Evolutionary conservation across 73 alveolate species (phyloP).

Genomic region (Effrenium voratum): DNA sequence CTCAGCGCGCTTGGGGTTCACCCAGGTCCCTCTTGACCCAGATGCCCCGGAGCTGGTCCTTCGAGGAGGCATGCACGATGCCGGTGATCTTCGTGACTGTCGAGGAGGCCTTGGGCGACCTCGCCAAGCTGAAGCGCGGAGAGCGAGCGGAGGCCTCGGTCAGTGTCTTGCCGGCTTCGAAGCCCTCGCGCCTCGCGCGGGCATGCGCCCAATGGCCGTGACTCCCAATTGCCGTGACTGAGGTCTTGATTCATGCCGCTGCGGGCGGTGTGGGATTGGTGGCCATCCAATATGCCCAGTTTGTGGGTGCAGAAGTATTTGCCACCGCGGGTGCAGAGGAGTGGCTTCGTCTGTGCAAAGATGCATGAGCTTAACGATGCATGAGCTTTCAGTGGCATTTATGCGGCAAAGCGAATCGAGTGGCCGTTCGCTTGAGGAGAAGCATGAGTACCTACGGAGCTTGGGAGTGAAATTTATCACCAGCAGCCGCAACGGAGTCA

Average conservation of each 20-base stretch:
- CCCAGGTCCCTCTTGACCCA: slow-evolving; percentile 59
- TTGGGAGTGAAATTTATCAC: slow-evolving; percentile 76
- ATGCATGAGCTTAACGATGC: too few species aligned
- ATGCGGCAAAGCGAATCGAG: too few species aligned
- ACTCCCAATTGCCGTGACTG: neutral
- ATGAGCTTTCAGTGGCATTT: too few species aligned
- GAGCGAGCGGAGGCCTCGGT: slow-evolving; percentile 32
- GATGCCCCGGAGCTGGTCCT: too few species aligned
- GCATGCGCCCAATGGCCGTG: neutral
- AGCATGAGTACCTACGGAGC: slow-evolving; percentile 37
- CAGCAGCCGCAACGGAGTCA: slow-evolving; percentile 49
- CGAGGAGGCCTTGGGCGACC: slow-evolving; percentile 85
- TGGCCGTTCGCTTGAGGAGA: slow-evolving; percentile 73
- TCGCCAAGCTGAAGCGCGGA: slow-evolving; percentile 72
- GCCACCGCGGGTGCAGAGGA: slow-evolving; percentile 91
- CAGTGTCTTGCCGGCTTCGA: neutral
- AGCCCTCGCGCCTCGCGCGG: neutral
- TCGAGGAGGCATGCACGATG: slow-evolving; percentile 84
- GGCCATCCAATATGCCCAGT: slow-evolving; percentile 73
- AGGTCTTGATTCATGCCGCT: slow-evolving; percentile 92
- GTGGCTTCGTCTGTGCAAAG: neutral
- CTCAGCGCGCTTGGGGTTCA: too few species aligned
- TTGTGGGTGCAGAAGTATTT: slow-evolving; percentile 88
- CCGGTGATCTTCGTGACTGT: slow-evolving; percentile 90
- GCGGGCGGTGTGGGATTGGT: slow-evolving; percentile 92